Evolutionary conservation across 2,329 filamentous ascomycete genomes (phyloP).

Genomic region (Colletotrichum navitas): DNA sequence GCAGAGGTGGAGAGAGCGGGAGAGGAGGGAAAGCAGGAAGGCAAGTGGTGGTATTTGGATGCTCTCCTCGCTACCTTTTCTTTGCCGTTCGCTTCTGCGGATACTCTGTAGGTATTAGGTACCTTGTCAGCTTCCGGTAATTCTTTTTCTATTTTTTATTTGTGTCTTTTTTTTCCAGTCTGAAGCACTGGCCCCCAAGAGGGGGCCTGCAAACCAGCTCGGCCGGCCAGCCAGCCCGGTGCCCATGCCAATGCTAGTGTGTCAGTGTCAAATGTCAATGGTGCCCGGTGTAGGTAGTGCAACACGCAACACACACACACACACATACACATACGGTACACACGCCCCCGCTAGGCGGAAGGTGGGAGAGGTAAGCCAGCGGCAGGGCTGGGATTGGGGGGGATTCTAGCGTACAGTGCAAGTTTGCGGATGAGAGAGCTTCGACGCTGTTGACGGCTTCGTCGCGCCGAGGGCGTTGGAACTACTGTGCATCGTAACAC

Average conservation of each 20-base stretch:
- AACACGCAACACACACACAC: not conserved
- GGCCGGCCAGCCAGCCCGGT: not conserved
- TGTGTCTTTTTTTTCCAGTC: not conserved
- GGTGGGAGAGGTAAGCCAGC: too few relatives aligned
- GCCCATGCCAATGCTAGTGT: not conserved
- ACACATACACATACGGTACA: too few relatives aligned
- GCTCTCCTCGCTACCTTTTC: slow-evolving; percentile 14
- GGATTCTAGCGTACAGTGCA: too few relatives aligned
- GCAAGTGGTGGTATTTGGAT: slow-evolving; percentile 13
- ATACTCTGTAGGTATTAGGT: not conserved
- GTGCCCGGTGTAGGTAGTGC: not conserved
- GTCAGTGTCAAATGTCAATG: not conserved
- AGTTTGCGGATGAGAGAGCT: too few relatives aligned
- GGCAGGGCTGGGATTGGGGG: too few relatives aligned
- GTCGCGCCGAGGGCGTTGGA: too few relatives aligned
- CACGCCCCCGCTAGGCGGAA: not conserved
- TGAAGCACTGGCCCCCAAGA: slow-evolving; percentile 12
- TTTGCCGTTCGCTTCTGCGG: slow-evolving; percentile 25
- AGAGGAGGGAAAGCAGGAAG: slow-evolving; percentile 19
- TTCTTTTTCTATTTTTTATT: not conserved
- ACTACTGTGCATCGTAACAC: too few relatives aligned
- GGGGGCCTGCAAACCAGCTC: not conserved
- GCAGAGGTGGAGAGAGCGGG: slow-evolving; percentile 2
- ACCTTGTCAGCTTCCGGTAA: not conserved
- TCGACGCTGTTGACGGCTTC: too few relatives aligned